phyloP scores from a whole-genome alignment of 2,329 filamentous ascomycete species.

The Chaetoscypha palmicola region DNA sequence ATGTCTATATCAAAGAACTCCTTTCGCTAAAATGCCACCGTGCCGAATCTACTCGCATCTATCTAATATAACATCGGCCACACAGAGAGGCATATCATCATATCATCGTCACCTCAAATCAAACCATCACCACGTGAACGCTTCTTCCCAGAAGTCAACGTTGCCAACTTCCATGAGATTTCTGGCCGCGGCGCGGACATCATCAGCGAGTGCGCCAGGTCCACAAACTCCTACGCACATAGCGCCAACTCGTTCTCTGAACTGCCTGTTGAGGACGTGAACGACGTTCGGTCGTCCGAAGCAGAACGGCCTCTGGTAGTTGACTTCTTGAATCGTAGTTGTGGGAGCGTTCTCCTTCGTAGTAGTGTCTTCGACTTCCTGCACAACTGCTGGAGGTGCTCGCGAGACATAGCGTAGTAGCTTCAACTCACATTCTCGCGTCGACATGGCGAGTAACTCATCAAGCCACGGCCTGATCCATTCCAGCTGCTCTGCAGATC shows the following conservation, averaged over 20 bases:
- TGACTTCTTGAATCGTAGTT: neutral
- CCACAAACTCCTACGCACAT: constrained; percentile 18
- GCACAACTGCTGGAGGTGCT: neutral
- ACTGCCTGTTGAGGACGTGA: constrained; percentile 7
- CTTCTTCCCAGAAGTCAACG: constrained; percentile 17
- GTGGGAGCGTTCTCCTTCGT: neutral
- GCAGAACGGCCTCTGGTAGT: neutral
- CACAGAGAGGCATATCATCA: neutral
- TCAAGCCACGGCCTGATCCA: constrained; percentile 79
- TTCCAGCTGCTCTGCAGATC: constrained; percentile 67
- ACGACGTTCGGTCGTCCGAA: constrained; percentile 7
- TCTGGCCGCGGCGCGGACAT: constrained; percentile 12
- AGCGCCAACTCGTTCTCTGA: constrained; percentile 13
- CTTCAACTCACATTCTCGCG: constrained; percentile 34
- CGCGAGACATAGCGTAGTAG: constrained; percentile 11
- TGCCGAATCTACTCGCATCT: neutral
- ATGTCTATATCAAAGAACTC: neutral
- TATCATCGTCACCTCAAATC: neutral
- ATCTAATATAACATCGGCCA: neutral
- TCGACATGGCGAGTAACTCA: constrained; percentile 63
- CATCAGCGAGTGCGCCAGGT: constrained; percentile 16
- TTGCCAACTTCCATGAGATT: constrained; percentile 10
- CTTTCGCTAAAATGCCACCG: neutral
- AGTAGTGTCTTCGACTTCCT: neutral
- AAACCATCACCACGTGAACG: constrained; percentile 5